Base-by-base conservation (phyloP, 129 eudicot genomes). In the Centrapalus pauciflorus region DNA sequence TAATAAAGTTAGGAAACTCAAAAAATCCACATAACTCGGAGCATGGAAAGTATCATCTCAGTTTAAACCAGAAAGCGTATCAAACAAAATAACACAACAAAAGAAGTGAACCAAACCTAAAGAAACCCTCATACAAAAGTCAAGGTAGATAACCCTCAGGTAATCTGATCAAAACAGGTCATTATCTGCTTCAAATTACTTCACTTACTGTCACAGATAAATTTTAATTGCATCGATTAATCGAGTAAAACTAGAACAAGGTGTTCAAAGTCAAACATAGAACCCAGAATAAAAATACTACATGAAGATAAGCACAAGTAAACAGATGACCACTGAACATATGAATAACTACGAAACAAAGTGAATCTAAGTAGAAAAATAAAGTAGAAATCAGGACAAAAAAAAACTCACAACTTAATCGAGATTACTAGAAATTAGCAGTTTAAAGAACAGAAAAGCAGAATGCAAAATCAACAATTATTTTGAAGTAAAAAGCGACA, bases 391-490 rank as follows among this genome's bases (percentile, higher is more conserved):
- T n/a, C 46, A 40, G 21, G 21, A 21, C 30, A n/a, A 21, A 12
- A 29, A 60, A 4, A 32, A 58, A 58, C 26, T 16, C 40, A 58
- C 12, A 37, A 60, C 3, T 24, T 14, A 58, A 37, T 21, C 12
- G 33, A 35, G 67, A 61, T 61, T 21, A 61, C 54, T 62, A 3
- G 34, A 21, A 64, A 64, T 45, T 17, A 64, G 35, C 38, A 65
- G 57, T 16, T 14, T 1, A 65, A 41, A 41, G 5, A 45, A 20
- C 55, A 51, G 10, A 30, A 28, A 41, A 62, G 21, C 55, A 62
- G n/a, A n/a, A n/a, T n/a, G 21, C 38, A 63, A 0, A 19, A 28
- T 16, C 13, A 45, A 61, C 30, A 11, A 24, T 16, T 27, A 12
- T 4, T 27, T 14, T 16, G 58, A 43, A 64, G 41, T 43, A 26